Conservation (phyloP, 2,329 filamentous ascomycete species). For the Cercospora zeina region DNA sequence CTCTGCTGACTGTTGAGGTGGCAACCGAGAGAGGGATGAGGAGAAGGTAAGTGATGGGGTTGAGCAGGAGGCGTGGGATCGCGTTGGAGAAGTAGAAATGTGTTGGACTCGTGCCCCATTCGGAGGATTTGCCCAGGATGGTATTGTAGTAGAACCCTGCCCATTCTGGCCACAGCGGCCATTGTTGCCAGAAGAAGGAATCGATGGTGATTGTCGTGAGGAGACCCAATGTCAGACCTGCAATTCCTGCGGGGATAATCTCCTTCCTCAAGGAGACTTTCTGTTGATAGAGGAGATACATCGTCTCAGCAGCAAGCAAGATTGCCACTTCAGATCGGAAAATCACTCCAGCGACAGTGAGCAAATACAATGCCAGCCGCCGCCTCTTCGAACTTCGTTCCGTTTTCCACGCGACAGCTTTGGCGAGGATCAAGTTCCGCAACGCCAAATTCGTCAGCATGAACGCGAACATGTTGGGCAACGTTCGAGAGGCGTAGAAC, state of each 20-base stretch:
- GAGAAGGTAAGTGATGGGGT: constrained; percentile 64
- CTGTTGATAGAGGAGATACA: constrained; percentile 61
- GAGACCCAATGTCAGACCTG: constrained; percentile 67
- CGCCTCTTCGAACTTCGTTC: constrained; percentile 51
- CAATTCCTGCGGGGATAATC: constrained; percentile 66
- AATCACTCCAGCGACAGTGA: constrained; percentile 77
- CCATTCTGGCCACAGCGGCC: constrained; percentile 82
- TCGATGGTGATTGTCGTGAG: constrained; percentile 72
- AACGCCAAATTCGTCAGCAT: constrained; percentile 70
- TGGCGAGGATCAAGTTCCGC: constrained; percentile 53
- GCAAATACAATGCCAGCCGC: constrained; percentile 67
- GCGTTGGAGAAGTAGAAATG: constrained; percentile 82
- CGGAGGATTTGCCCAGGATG: constrained; percentile 74
- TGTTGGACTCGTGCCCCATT: constrained; percentile 86
- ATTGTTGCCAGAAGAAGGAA: constrained; percentile 87
- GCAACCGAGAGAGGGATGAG: constrained; percentile 54
- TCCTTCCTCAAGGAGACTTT: constrained; percentile 56
- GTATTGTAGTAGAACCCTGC: constrained; percentile 90
- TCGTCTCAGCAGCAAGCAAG: constrained; percentile 67
- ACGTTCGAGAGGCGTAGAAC: constrained; percentile 86
- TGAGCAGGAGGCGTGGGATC: constrained; percentile 78
- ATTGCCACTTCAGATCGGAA: constrained; percentile 90
- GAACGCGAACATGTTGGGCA: constrained; percentile 98
- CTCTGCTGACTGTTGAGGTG: constrained; percentile 53
- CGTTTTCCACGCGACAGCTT: constrained; percentile 42